Percentiles rank a stretch among this genome's conserved stretches.
Conservation (phyloP, 768 basidiomycete genomes). For the Boletus patriciae region DNA sequence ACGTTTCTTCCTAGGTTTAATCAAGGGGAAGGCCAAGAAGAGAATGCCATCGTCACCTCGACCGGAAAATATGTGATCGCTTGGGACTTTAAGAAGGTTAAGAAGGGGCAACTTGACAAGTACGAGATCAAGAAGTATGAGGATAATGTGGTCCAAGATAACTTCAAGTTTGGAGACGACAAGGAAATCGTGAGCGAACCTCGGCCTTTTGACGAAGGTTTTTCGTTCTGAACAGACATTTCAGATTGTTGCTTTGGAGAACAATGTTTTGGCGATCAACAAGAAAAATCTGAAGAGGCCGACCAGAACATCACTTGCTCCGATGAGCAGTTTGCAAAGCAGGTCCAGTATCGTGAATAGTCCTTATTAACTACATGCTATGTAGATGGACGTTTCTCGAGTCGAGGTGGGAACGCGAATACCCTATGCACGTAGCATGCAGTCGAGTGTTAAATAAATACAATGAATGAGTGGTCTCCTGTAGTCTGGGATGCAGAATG, state of each 20-base stretch:
- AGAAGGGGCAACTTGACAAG: constrained; percentile 85
- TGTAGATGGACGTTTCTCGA: constrained; percentile 1
- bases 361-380: constrained; percentile 45
- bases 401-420: constrained; percentile 13
- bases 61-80: constrained; percentile 91
- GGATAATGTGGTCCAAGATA: constrained; percentile 93
- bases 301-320: constrained; percentile 68
- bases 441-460: background rate
- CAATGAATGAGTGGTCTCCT: background rate
- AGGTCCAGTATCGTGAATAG: constrained; percentile 68
- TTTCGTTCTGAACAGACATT: constrained; percentile 6
- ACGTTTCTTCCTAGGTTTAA: constrained; percentile 69
- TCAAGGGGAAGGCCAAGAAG: constrained; percentile 80
- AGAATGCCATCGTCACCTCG: constrained; percentile 94
- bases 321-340: constrained; percentile 43
- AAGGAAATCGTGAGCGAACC: constrained; percentile 80
- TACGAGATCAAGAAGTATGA: constrained; percentile 98
- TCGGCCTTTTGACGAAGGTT: background rate
- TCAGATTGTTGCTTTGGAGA: constrained; percentile 93
- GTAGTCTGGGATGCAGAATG: no score
- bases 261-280: constrained; percentile 91
- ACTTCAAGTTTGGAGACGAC: constrained; percentile 97
- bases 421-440: constrained; percentile 6
- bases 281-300: constrained; percentile 90
- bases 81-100: constrained; percentile 97